Percentiles rank a stretch among this genome's conserved stretches.
phyloP scores from a whole-genome alignment of 169 alveolate genomes.

The Babesia divergens region DNA sequence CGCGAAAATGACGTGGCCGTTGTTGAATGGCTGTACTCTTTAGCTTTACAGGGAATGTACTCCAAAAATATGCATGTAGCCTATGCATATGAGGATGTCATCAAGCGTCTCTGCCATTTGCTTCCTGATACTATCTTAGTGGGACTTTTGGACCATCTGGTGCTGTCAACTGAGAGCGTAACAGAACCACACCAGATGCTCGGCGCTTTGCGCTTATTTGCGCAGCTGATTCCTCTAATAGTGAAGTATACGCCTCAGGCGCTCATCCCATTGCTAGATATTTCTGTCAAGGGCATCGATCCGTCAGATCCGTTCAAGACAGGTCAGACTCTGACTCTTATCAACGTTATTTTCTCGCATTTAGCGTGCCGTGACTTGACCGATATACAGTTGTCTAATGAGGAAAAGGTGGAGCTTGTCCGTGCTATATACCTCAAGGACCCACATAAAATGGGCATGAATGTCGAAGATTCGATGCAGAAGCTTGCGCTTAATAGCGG shows the following conservation, averaged over 20 bases:
- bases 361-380: constrained; percentile 39
- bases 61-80: constrained; percentile 38
- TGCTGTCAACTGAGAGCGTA: constrained; percentile 14
- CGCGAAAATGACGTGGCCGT: constrained; percentile 13
- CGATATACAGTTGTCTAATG: not conserved
- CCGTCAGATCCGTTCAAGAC: constrained; percentile 64
- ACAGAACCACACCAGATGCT: constrained; percentile 57
- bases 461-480: not conserved
- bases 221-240: constrained; percentile 51
- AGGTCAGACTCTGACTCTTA: constrained; percentile 46
- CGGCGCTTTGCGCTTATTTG: constrained; percentile 37
- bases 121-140: constrained; percentile 23
- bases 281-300: constrained; percentile 22
- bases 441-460: not conserved
- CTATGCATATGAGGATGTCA: constrained; percentile 28
- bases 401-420: constrained; percentile 4
- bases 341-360: constrained; percentile 50
- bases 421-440: not conserved
- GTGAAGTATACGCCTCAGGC: constrained; percentile 42
- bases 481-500: not conserved
- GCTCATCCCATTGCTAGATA: constrained; percentile 33
- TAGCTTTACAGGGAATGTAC: constrained; percentile 48
- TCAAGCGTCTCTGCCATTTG: constrained; percentile 47
- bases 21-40: constrained; percentile 19
- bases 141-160: constrained; percentile 18